Base-by-base conservation (phyloP, 1,139 yeast species). In the Debaryomycetaceae sp. region DNA sequence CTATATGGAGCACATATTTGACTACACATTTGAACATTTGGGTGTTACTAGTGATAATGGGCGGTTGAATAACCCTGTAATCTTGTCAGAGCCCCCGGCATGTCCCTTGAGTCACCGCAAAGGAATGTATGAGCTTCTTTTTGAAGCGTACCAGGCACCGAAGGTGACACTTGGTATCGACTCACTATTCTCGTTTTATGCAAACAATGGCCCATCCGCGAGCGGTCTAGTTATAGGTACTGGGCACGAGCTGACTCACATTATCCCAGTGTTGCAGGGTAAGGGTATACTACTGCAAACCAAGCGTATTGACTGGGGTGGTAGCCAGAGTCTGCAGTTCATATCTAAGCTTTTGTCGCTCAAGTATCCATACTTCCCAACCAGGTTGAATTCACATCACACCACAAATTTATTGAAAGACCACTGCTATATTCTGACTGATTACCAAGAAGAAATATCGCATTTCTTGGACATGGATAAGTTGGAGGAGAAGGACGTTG, bases 301-400 rank as follows among this genome's bases (percentile, higher is more conserved):
- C 2, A 91, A 88, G 53, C 70, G 98, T 52, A 79, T 94, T 34
- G 91, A 88, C 55, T 88, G 94, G 87, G 98, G 98, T 41, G 98
- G 97, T 6, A 78, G 79, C 45, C 86, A 79, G 40, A 76, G 91
- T 2, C 79, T 76, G 28, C 79, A 75, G 37, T 91, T 74, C 50
- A 61, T 92, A 57, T 78, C 75, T 43, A 76, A 72, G 49, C 70
- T 86, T 28, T 63, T 94, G 37, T 73, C 82, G 1, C 70, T 94
- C 54, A 94, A 94, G 56, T 94, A 94, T 61, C 98, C 98, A 0
- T 83, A 83, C 51, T 92, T 89, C 58, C 98, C 98, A 3, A 67
- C 86, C 2, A 84, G 81, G 49, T 65, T 92, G 40, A 73, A 81
- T 6, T 64, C 67, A 9, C 67, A 73, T 40, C 95, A 92, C 56